Evolutionary conservation across 768 basidiomycete genomes (phyloP).

Genomic region (Suillus ampliporus): DNA sequence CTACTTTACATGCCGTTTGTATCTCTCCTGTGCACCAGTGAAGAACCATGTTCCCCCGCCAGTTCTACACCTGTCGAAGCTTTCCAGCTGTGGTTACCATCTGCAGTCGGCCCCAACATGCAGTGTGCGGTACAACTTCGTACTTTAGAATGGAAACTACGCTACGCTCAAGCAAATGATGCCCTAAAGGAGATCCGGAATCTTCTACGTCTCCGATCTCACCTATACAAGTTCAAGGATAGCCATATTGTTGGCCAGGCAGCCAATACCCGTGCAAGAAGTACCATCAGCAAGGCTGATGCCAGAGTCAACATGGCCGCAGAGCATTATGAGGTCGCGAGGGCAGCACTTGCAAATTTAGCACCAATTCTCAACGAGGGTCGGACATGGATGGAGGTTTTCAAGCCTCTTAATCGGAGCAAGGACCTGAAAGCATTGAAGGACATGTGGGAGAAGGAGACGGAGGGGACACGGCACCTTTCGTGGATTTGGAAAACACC

Average conservation of each 20-base stretch:
- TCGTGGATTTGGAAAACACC: neutral
- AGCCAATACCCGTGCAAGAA: neutral
- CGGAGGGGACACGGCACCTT: neutral
- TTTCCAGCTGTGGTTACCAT: neutral
- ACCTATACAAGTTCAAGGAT: conserved; percentile 12
- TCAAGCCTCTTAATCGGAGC: neutral
- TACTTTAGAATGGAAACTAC: conserved; percentile 28
- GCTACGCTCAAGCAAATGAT: conserved; percentile 26
- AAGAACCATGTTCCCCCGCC: neutral
- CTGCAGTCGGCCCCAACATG: neutral
- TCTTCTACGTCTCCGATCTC: neutral
- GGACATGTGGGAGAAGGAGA: neutral
- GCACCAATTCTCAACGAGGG: neutral
- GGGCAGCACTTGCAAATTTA: neutral
- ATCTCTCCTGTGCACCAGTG: neutral
- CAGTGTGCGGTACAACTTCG: conserved; percentile 8
- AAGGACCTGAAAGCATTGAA: neutral
- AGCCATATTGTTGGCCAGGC: conserved; percentile 9
- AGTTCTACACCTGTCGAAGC: neutral
- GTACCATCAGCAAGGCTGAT: neutral
- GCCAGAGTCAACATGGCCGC: neutral
- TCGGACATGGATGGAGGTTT: neutral
- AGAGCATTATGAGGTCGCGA: neutral
- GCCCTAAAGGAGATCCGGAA: conserved; percentile 6
- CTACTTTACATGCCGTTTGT: neutral